Base-by-base conservation (phyloP, 768 basidiomycete species). In the Rhizopogon roseolus region DNA sequence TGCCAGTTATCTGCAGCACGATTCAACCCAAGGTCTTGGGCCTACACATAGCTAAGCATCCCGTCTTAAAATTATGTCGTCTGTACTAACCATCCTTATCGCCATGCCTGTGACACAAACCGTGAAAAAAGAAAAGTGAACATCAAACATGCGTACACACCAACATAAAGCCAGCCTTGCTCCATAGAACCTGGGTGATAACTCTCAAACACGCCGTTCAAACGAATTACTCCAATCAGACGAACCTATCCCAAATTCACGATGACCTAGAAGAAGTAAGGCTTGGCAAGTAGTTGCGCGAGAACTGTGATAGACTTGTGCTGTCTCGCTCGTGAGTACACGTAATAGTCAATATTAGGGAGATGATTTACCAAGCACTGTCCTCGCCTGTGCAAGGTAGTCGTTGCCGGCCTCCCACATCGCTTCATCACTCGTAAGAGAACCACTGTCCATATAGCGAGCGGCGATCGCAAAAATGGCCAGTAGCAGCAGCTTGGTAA, bases 401-500 rank as follows among this genome's bases (percentile, higher is more conserved):
- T 78, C 71, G 54, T 79, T 79, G 1, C 88, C 86, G 6, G 81
- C 84, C 58, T 86, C 82, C 80, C 84, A 90, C 76, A 86, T 81
- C 56, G 78, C 79, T n/a, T 79, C 80, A 49, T 70, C 69, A 6
- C 71, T 62, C 36, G 77, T 74, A 60, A 79, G 74, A 57, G 74
- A 64, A 45, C 54, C 52, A 53, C 78, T 76, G 14, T 78, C 77
- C 16, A 81, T 73, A 59, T 88, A 93, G 10, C 91, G 81, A 10
- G 90, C 86, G 39, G 91, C 82, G 49, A 92, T 78, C 8, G 93
- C 79, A 63, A 93, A 92, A 68, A 95, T 91, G 2, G 88, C 79
- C 25, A 93, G 72, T 13, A 95, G 76, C 8, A 93, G 68, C 29
- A 93, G 70, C 41, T 83, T 82, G 3, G 87, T 85, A 17, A 85